phyloP scores from a whole-genome alignment of 345 rosid species.

The Citropsis articulata region DNA sequence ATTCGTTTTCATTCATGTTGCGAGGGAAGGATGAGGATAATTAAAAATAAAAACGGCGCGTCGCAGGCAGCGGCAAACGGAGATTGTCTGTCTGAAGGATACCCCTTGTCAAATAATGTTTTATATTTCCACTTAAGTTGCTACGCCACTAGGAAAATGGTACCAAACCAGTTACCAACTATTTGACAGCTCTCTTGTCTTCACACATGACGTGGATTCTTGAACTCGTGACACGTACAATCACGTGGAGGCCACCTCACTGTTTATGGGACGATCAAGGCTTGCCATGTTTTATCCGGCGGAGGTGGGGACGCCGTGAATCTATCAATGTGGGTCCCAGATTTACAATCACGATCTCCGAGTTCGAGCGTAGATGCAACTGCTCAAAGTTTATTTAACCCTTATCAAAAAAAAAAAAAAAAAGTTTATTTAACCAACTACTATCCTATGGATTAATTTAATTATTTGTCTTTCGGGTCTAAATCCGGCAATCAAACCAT shows the following conservation, averaged over 20 bases:
- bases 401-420: too few species aligned
- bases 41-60: conserved; percentile 3
- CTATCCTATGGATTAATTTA: background rate
- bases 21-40: background rate
- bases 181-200: conserved; percentile 31
- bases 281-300: background rate
- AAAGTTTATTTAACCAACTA: background rate
- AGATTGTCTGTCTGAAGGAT: conserved; percentile 10
- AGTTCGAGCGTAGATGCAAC: background rate
- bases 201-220: conserved; percentile 2
- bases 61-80: background rate
- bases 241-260: conserved; percentile 16
- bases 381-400: background rate
- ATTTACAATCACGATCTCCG: background rate
- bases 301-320: conserved; percentile 13
- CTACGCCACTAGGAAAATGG: background rate
- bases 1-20: background rate
- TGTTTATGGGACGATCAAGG: background rate
- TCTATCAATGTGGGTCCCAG: background rate
- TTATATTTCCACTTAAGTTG: too few species aligned
- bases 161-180: background rate
- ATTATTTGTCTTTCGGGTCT: conserved; percentile 7
- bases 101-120: background rate
- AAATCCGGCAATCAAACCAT: conserved; percentile 7
- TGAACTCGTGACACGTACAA: conserved; percentile 19